Conservation (phyloP, 2,329 filamentous ascomycete species). For the Mycocentrospora acerina region DNA sequence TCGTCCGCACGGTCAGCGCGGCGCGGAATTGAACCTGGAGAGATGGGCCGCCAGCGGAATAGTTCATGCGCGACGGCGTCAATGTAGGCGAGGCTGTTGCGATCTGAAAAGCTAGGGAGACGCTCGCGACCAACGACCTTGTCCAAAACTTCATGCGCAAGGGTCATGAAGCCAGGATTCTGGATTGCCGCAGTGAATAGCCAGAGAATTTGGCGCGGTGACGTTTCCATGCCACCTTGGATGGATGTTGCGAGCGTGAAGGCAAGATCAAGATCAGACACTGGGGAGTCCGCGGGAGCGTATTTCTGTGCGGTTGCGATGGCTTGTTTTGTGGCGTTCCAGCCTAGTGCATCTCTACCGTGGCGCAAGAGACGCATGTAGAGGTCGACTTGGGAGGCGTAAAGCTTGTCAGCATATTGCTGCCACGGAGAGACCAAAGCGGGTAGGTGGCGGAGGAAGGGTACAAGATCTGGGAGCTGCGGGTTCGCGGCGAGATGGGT, state of each 20-base stretch:
- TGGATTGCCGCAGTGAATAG: slow-evolving; percentile 7
- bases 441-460: slow-evolving; percentile 6
- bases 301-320: slow-evolving; percentile 5
- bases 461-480: slow-evolving; percentile 10
- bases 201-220: slow-evolving; percentile 11
- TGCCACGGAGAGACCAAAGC: slow-evolving; percentile 8
- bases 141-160: slow-evolving; percentile 7
- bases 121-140: slow-evolving; percentile 7
- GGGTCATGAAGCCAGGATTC: slow-evolving; percentile 2
- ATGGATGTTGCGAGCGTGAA: slow-evolving; percentile 13
- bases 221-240: slow-evolving; percentile 13
- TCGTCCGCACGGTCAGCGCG: slow-evolving; percentile 7
- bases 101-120: slow-evolving; percentile 7
- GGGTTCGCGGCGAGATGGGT: slow-evolving; percentile 11
- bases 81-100: slow-evolving; percentile 5
- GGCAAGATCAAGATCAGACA: slow-evolving; percentile 9
- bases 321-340: slow-evolving; percentile 12
- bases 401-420: slow-evolving; percentile 9
- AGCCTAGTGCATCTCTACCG: slow-evolving; percentile 5
- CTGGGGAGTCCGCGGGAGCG: slow-evolving; percentile 1
- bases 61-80: slow-evolving; percentile 9
- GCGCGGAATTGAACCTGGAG: slow-evolving; percentile 10
- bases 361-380: slow-evolving; percentile 9
- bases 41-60: slow-evolving; percentile 10
- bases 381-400: slow-evolving; percentile 7